These are phyloP conservation scores for Mucor lusitanicus DNA, from an alignment of 371 early-diverging fungal species.

Conservation along the genomic window DNA sequence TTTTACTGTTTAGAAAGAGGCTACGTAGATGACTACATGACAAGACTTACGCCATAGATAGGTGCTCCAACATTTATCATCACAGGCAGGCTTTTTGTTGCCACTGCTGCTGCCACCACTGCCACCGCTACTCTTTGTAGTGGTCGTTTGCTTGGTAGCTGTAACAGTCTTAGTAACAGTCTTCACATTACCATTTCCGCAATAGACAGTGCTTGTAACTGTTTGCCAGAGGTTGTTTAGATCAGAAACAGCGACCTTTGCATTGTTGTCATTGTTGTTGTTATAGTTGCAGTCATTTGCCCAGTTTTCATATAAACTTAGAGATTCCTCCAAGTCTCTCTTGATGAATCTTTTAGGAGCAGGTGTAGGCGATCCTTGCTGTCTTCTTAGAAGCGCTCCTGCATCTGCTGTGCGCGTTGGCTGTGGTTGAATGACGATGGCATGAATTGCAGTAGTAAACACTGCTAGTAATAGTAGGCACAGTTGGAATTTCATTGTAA, in stretches of 20 bases:
- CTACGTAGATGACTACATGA: not conserved
- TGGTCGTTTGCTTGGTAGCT: conserved; percentile 9
- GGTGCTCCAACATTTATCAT: conserved; percentile 32
- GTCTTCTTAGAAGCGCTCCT: not conserved
- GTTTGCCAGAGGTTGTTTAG: conserved; percentile 30
- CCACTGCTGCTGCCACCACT: conserved; percentile 1
- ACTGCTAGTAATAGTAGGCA: not conserved
- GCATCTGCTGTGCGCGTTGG: conserved; percentile 15
- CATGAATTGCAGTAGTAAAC: not conserved
- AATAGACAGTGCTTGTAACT: conserved; percentile 28
- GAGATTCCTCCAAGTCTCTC: conserved; percentile 27
- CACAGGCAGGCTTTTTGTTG: conserved; percentile 4
- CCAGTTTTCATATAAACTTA: conserved; percentile 32
- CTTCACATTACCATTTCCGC: conserved; percentile 26
- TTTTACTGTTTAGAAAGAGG: not conserved
- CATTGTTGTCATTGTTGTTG: conserved; percentile 8
- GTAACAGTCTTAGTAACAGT: conserved; percentile 31
- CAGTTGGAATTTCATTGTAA: conserved; percentile 9
- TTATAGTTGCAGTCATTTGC: conserved; percentile 18
- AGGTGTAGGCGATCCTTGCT: conserved; percentile 9
- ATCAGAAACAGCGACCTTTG: conserved; percentile 16
- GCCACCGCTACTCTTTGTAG: conserved; percentile 1
- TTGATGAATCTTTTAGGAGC: conserved; percentile 7
- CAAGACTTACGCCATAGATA: conserved; percentile 30
- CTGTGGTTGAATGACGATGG: conserved; percentile 14